These are phyloP conservation scores for Ogataea polymorpha DNA, from an alignment of 805 yeast genomes.

Conservation along the genomic window DNA sequence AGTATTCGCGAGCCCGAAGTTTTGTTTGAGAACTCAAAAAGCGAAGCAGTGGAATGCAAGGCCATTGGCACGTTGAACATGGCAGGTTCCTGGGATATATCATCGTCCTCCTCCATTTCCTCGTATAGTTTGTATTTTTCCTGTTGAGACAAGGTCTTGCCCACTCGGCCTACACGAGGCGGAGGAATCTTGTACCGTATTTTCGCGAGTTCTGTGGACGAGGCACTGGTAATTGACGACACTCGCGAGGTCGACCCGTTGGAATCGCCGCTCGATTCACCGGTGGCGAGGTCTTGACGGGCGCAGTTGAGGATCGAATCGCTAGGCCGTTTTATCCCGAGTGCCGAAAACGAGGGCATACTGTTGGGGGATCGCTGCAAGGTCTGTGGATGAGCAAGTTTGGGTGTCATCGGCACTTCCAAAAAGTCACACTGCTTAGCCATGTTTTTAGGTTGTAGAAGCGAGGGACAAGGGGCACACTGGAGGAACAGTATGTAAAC, in stretches of 20 bases:
- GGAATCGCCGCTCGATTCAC: slow-evolving; percentile 10
- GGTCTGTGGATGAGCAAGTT: slow-evolving; percentile 21
- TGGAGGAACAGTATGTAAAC: slow-evolving; percentile 1
- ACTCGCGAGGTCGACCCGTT: slow-evolving; percentile 20
- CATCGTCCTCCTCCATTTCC: slow-evolving; percentile 34
- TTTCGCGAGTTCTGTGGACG: slow-evolving; percentile 19
- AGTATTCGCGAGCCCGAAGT: slow-evolving; percentile 21
- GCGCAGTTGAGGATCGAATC: slow-evolving; percentile 19
- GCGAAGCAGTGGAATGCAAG: slow-evolving; percentile 30
- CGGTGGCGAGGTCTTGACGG: slow-evolving; percentile 1
- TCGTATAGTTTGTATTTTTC: slow-evolving; percentile 32
- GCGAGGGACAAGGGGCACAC: slow-evolving; percentile 1
- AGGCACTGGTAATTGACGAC: slow-evolving; percentile 25
- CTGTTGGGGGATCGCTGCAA: slow-evolving; percentile 18
- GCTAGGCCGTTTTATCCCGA: slow-evolving; percentile 31
- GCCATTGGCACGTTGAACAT: slow-evolving; percentile 57
- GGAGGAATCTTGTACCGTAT: slow-evolving; percentile 8
- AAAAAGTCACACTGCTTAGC: slow-evolving; percentile 12
- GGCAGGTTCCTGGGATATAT: slow-evolving; percentile 37
- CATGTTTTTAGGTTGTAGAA: not conserved
- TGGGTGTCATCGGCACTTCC: slow-evolving; percentile 28
- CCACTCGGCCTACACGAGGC: slow-evolving; percentile 2
- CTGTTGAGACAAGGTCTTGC: slow-evolving; percentile 20
- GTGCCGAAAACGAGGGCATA: slow-evolving; percentile 13
- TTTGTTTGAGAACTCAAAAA: slow-evolving; percentile 22